Conservation (phyloP, 2,329 filamentous ascomycete genomes). For the Colletotrichum sp. region DNA sequence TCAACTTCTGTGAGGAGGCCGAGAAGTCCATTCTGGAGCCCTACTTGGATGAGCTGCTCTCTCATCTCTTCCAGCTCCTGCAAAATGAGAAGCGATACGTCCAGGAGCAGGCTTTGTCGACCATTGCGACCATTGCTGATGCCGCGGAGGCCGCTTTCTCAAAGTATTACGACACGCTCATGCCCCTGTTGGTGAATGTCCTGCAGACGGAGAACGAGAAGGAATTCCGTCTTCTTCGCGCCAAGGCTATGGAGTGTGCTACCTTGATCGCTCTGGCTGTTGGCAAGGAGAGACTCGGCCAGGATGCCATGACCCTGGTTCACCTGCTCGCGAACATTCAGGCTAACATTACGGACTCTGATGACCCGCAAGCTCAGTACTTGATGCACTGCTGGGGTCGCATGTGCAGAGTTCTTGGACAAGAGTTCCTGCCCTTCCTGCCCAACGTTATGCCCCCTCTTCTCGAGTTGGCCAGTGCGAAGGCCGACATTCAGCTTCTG, state of each 20-base stretch:
- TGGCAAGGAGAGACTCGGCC: slow-evolving; percentile 88
- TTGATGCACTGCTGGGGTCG: slow-evolving; percentile 98
- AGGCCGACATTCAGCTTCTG: slow-evolving; percentile 94
- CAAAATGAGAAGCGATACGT: slow-evolving; percentile 95
- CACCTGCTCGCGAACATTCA: slow-evolving; percentile 89
- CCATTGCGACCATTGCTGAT: slow-evolving; percentile 98
- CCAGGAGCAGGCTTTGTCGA: slow-evolving; percentile 96
- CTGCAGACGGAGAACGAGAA: slow-evolving; percentile 90
- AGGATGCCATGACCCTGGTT: slow-evolving; percentile 86
- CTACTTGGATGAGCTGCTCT: slow-evolving; percentile 87
- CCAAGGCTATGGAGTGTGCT: slow-evolving; percentile 99
- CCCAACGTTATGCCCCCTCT: slow-evolving; percentile 93
- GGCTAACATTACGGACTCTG: slow-evolving; percentile 82
- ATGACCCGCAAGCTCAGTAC: slow-evolving; percentile 96
- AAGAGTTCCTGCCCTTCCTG: slow-evolving; percentile 92
- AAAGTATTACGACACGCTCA: slow-evolving; percentile 94
- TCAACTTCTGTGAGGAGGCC: slow-evolving; percentile 99
- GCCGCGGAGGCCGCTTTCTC: slow-evolving; percentile 94
- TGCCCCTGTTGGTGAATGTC: slow-evolving; percentile 93
- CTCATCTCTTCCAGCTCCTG: slow-evolving; percentile 84
- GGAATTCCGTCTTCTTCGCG: slow-evolving; percentile 87
- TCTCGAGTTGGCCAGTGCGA: slow-evolving; percentile 87
- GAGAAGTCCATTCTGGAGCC: slow-evolving; percentile 92
- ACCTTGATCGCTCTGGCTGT: slow-evolving; percentile 95
- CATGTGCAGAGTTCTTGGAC: slow-evolving; percentile 93